Percentiles rank a stretch among this genome's conserved stretches.
Conservation (phyloP, 768 basidiomycete species). For the Clathrus columnatus region DNA sequence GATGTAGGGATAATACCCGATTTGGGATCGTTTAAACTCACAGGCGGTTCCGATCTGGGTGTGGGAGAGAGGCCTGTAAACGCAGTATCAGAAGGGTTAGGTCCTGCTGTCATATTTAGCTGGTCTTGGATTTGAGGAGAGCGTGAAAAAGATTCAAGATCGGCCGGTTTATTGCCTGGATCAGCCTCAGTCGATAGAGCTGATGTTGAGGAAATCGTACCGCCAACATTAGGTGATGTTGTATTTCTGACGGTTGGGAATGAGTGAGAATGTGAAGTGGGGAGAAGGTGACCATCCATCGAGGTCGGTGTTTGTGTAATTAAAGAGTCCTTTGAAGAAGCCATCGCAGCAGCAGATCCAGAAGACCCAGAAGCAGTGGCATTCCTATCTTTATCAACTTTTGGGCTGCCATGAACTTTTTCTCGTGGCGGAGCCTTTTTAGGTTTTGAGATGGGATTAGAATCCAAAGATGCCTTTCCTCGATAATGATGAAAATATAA, state of each 20-base stretch:
- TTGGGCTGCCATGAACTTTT: not conserved
- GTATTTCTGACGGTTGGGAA: too few species aligned
- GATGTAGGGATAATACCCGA: constrained; percentile 17
- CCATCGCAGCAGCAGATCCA: not conserved
- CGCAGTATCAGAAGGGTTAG: constrained; percentile 13
- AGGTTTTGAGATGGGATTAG: constrained; percentile 18
- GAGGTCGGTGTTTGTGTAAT: constrained; percentile 12
- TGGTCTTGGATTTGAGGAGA: not conserved
- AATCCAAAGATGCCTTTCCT: constrained; percentile 19
- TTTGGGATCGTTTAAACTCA: too few species aligned
- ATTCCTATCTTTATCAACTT: constrained; percentile 13
- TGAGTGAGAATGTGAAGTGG: constrained; percentile 1
- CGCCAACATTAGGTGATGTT: not conserved
- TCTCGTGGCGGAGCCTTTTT: not conserved
- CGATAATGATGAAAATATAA: constrained; percentile 72
- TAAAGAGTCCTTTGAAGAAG: not conserved
- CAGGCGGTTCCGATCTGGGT: constrained; percentile 13
- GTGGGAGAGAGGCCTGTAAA: not conserved
- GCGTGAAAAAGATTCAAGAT: constrained; percentile 12
- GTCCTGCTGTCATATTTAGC: not conserved
- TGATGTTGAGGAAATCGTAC: not conserved
- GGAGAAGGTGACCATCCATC: not conserved
- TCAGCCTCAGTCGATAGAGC: not conserved
- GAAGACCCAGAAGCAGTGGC: not conserved
- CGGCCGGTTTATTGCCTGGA: not conserved